These are phyloP conservation scores for Sonneratia caseolaris DNA, from an alignment of 345 rosid genomes.

Conservation along the genomic window DNA sequence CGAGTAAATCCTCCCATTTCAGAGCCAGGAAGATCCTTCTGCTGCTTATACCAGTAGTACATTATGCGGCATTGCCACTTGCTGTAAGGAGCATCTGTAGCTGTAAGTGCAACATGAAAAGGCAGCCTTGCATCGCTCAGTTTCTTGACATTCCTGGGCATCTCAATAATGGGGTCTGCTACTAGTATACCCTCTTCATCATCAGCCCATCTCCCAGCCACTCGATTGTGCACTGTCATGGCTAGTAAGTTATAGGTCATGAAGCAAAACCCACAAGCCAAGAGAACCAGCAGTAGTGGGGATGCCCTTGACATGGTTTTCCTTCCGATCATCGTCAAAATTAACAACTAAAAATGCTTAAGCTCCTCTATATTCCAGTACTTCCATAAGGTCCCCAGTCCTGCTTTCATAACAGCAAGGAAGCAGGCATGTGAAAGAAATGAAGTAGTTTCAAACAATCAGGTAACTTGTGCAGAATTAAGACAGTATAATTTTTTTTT, in stretches of 20 bases:
- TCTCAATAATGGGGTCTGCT: slow-evolving; percentile 60
- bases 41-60: slow-evolving; percentile 90
- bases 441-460: too few species aligned
- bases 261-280: slow-evolving; percentile 63
- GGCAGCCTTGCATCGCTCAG: slow-evolving; percentile 26
- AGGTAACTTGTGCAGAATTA: too few species aligned
- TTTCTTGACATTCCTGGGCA: slow-evolving; percentile 39
- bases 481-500: too few species aligned
- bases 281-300: slow-evolving; percentile 39
- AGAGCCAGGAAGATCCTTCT: slow-evolving; percentile 65
- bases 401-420: too few species aligned
- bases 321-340: slow-evolving; percentile 1
- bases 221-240: slow-evolving; percentile 37
- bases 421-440: too few species aligned
- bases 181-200: slow-evolving; percentile 24
- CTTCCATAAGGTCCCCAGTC: too few species aligned
- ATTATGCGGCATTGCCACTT: slow-evolving; percentile 96
- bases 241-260: slow-evolving; percentile 71
- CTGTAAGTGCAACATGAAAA: slow-evolving; percentile 84
- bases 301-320: slow-evolving; percentile 52
- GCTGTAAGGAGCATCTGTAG: slow-evolving; percentile 78
- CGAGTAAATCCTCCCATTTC: slow-evolving; percentile 97
- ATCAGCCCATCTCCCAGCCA: slow-evolving; percentile 18
- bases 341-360: too few species aligned
- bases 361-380: too few species aligned